Evolutionary conservation across 805 yeast genomes (phyloP).

Genomic region (Naumovozyma baii): DNA sequence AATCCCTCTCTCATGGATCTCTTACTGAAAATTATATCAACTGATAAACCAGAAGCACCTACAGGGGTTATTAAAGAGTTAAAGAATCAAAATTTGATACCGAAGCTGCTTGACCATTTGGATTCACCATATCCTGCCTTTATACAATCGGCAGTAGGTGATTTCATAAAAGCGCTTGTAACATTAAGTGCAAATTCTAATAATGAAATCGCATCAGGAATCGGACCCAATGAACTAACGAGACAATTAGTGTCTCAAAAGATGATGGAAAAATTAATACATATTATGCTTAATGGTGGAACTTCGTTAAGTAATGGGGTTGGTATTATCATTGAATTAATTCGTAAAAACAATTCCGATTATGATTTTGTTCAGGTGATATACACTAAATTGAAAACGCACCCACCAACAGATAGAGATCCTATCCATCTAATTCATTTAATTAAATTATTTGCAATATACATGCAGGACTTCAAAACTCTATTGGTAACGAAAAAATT

Average conservation of each 20-base stretch:
- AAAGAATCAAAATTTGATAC: constrained; percentile 62
- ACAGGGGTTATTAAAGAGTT: constrained; percentile 77
- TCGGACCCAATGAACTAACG: constrained; percentile 92
- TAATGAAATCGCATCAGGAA: constrained; percentile 76
- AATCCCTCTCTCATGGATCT: constrained; percentile 93
- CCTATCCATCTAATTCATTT: constrained; percentile 84
- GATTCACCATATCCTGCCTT: constrained; percentile 54
- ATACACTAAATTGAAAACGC: constrained; percentile 70
- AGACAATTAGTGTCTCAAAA: constrained; percentile 76
- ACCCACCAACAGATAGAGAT: constrained; percentile 87
- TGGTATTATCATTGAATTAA: constrained; percentile 85
- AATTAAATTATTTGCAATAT: constrained; percentile 65
- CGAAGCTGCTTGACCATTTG: constrained; percentile 59
- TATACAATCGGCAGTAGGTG: constrained; percentile 87
- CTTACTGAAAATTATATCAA: constrained; percentile 75
- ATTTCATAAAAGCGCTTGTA: constrained; percentile 85
- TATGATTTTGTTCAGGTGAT: constrained; percentile 83
- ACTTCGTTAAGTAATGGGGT: constrained; percentile 88
- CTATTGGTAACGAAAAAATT: constrained; percentile 38
- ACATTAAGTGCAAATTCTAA: constrained; percentile 88
- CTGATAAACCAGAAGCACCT: constrained; percentile 83
- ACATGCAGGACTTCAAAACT: constrained; percentile 56
- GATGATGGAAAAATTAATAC: constrained; percentile 54
- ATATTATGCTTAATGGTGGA: constrained; percentile 72
- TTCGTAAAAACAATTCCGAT: constrained; percentile 90